Conservation (phyloP, 805 yeast species). For the Ogataea trehalophila region DNA sequence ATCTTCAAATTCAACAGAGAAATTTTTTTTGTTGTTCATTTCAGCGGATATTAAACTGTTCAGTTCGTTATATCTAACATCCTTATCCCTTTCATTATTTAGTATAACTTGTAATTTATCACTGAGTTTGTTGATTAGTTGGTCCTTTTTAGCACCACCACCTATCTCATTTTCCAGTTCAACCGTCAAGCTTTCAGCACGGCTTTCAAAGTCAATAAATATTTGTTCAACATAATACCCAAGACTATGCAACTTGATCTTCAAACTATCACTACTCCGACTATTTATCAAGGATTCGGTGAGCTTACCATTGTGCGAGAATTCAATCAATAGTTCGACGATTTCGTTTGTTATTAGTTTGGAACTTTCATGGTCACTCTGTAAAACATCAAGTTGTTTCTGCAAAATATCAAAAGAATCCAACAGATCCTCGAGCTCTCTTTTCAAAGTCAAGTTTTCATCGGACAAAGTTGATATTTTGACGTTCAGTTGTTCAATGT, state of each 20-base stretch:
- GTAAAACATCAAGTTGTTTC: conserved; percentile 12
- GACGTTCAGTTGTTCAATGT: neutral
- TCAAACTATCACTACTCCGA: conserved; percentile 2
- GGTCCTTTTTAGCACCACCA: neutral
- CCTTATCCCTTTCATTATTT: conserved; percentile 4
- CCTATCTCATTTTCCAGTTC: neutral
- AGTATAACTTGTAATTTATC: conserved; percentile 1
- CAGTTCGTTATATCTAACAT: conserved; percentile 15
- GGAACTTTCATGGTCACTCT: conserved; percentile 14
- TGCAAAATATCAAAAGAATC: conserved; percentile 14
- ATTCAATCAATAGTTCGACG: conserved; percentile 4
- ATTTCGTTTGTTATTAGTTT: conserved; percentile 9
- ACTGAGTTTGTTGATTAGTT: neutral
- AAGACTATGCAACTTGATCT: conserved; percentile 5
- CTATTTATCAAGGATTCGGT: neutral
- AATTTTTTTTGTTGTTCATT: conserved; percentile 5
- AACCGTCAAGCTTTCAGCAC: neutral
- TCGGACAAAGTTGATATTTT: conserved; percentile 6
- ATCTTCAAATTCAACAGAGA: neutral
- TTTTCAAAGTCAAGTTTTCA: conserved; percentile 6
- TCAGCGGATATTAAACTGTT: conserved; percentile 10
- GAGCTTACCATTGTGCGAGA: neutral
- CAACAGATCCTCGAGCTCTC: conserved; percentile 12
- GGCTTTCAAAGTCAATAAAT: neutral
- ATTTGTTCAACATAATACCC: neutral